phyloP scores from a whole-genome alignment of 2,329 filamentous ascomycete species.

The Cladobotryum mycophilum region DNA sequence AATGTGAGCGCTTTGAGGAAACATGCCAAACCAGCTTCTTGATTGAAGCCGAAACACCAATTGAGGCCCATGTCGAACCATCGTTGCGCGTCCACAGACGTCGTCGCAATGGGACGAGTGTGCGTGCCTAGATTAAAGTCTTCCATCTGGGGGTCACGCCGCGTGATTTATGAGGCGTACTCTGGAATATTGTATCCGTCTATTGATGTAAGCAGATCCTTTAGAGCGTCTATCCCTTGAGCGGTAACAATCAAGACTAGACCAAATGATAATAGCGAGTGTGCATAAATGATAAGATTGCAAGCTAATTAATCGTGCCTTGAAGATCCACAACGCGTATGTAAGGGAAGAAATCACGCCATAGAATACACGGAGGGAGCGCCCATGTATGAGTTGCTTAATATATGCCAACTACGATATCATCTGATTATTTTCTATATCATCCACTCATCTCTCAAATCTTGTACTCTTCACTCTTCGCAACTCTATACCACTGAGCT shows the following conservation, averaged over 20 bases:
- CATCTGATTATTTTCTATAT: background rate
- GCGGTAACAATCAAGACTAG: background rate
- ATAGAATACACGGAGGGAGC: too few relatives aligned
- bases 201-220: background rate
- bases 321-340: background rate
- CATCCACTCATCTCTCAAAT: background rate
- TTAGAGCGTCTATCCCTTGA: background rate
- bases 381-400: too few relatives aligned
- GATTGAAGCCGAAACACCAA: slow-evolving; percentile 65
- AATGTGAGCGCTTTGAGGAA: slow-evolving; percentile 50
- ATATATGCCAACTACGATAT: too few relatives aligned
- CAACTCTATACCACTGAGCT: background rate
- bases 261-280: background rate
- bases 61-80: slow-evolving; percentile 64
- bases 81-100: slow-evolving; percentile 40
- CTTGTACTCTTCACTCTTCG: background rate
- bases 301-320: background rate
- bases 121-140: slow-evolving; percentile 43
- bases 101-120: slow-evolving; percentile 44
- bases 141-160: background rate
- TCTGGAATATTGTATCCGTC: background rate
- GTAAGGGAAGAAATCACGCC: background rate
- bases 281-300: background rate
- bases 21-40: slow-evolving; percentile 56
- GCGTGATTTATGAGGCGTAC: background rate